Evolutionary conservation across 169 alveolate genomes (phyloP).

Genomic region (Eimeria maxima): DNA sequence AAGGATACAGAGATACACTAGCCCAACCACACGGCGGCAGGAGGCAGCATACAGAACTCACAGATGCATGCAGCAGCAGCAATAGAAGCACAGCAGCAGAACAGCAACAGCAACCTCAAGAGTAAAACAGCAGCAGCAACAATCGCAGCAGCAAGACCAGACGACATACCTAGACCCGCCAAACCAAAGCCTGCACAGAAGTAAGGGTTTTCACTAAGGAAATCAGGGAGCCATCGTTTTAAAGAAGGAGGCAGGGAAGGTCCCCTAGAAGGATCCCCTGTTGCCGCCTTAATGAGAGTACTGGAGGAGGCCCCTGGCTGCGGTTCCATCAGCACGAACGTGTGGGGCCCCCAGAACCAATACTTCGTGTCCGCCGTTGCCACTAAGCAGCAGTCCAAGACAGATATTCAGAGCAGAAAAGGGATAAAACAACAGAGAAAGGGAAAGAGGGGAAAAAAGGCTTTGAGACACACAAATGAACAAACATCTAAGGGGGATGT

Average conservation of each 20-base stretch:
- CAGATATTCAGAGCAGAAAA: background rate
- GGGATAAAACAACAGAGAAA: too few relatives aligned
- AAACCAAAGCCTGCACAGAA: slow-evolving; percentile 83
- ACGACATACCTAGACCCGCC: slow-evolving; percentile 53
- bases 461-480: too few relatives aligned
- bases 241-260: slow-evolving; percentile 29
- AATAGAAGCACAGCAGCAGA: slow-evolving; percentile 45
- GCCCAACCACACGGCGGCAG: background rate
- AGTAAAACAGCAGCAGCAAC: slow-evolving; percentile 1
- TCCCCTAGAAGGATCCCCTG: slow-evolving; percentile 18
- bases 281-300: background rate
- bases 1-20: background rate
- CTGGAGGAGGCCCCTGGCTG: slow-evolving; percentile 4
- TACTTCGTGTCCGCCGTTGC: background rate
- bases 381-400: background rate
- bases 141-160: slow-evolving; percentile 1
- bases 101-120: slow-evolving; percentile 6
- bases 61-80: background rate
- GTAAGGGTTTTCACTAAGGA: slow-evolving; percentile 79
- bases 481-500: too few relatives aligned
- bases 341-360: background rate
- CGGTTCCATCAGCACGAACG: slow-evolving; percentile 3
- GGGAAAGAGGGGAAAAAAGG: too few relatives aligned
- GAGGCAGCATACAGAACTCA: background rate
- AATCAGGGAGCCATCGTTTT: slow-evolving; percentile 59